Percentiles rank a stretch among this genome's conserved stretches.
These are phyloP conservation scores for Nephelium lappaceum DNA, from an alignment of 345 rosid species.

Conservation along the genomic window DNA sequence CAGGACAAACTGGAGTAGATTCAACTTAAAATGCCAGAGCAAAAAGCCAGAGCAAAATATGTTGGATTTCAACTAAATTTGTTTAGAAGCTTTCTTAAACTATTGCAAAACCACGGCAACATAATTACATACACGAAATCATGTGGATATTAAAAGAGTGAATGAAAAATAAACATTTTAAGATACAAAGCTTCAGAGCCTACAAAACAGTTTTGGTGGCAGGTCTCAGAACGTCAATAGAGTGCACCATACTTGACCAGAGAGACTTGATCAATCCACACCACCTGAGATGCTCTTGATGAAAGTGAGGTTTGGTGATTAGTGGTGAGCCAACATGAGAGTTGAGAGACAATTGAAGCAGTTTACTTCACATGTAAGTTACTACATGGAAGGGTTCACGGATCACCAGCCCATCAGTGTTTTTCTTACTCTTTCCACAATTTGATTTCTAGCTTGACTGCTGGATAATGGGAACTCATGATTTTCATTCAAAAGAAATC, in stretches of 20 bases:
- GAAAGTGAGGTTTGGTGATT: not conserved
- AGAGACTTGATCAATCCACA: not conserved
- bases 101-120: not conserved
- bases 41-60: not conserved
- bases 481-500: conserved; percentile 71
- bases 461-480: conserved; percentile 53
- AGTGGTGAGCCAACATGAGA: not conserved
- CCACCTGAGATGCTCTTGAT: not conserved
- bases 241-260: not conserved
- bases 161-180: not conserved
- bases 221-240: not conserved
- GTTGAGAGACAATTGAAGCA: not conserved
- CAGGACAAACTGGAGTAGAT: no score
- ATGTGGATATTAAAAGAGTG: not conserved
- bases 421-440: conserved; percentile 62
- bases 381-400: not conserved
- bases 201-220: not conserved
- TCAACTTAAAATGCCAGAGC: not conserved
- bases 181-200: conserved; percentile 1
- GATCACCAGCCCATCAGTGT: conserved; percentile 74
- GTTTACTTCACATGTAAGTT: not conserved
- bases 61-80: not conserved
- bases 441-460: conserved; percentile 45
- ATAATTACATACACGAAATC: not conserved
- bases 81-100: not conserved